Evolutionary conservation across 2,329 filamentous ascomycete genomes (phyloP).

Genomic region (Colletotrichum magnum): DNA sequence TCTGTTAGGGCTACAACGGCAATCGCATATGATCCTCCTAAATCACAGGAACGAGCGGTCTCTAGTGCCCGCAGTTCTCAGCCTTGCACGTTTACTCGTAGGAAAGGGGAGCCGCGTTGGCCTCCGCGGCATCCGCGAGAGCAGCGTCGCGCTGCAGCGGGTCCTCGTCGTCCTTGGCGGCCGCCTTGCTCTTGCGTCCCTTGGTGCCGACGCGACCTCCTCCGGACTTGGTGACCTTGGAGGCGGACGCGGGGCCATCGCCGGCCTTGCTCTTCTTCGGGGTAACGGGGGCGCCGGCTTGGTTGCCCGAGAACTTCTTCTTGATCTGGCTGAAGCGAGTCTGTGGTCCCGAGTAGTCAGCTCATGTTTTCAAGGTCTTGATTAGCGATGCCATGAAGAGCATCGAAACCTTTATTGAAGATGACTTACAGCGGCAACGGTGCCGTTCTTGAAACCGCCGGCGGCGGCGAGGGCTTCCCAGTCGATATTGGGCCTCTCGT

Average conservation of each 20-base stretch:
- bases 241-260: conserved; percentile 9
- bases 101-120: neutral
- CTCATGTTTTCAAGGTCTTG: too few relatives aligned
- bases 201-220: conserved; percentile 40
- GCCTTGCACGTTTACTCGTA: neutral
- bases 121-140: conserved; percentile 41
- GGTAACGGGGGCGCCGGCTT: conserved; percentile 42
- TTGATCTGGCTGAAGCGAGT: conserved; percentile 66
- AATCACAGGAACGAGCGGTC: neutral
- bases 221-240: conserved; percentile 39
- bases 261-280: conserved; percentile 9
- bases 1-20: too few relatives aligned
- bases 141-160: neutral
- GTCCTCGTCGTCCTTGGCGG: conserved; percentile 42
- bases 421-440: conserved; percentile 58
- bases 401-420: too few relatives aligned
- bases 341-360: conserved; percentile 52
- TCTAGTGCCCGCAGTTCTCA: neutral
- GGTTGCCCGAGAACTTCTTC: conserved; percentile 58
- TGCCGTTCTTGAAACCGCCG: conserved; percentile 60
- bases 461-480: conserved; percentile 62
- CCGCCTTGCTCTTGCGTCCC: conserved; percentile 41
- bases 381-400: too few relatives aligned
- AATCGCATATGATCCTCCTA: neutral
- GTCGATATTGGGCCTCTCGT: conserved; percentile 61